Percentiles rank a stretch among this genome's conserved stretches.
Evolutionary conservation across 1,139 yeast species (phyloP).

Genomic region (Casaregolazyma lundiana): DNA sequence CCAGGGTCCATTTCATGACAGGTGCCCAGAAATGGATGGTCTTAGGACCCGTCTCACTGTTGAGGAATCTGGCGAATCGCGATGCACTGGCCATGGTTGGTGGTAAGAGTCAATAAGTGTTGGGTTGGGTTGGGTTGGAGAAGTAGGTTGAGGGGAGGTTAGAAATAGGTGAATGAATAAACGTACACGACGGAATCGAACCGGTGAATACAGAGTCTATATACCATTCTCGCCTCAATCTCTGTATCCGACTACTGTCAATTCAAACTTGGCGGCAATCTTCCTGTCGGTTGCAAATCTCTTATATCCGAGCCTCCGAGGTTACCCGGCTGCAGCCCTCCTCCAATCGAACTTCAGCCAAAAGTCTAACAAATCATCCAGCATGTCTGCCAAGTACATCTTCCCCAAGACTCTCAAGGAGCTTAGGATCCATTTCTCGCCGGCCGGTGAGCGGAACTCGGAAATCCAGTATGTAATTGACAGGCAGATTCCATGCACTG

Average conservation of each 20-base stretch:
- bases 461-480: conserved; percentile 46
- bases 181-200: too few relatives aligned
- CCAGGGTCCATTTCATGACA: conserved; percentile 74
- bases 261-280: too few relatives aligned
- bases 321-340: conserved; percentile 4
- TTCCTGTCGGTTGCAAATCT: not conserved
- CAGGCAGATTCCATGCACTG: not conserved
- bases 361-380: not conserved
- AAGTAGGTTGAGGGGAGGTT: not conserved
- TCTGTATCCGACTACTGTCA: too few relatives aligned
- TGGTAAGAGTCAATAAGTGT: not conserved
- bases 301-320: not conserved
- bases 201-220: too few relatives aligned
- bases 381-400: conserved; percentile 52
- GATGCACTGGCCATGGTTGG: conserved; percentile 21
- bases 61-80: conserved; percentile 60
- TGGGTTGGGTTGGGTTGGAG: not conserved
- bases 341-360: not conserved
- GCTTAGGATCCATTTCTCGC: conserved; percentile 74
- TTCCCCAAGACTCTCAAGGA: conserved; percentile 67
- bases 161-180: not conserved
- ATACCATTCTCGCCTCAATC: too few relatives aligned
- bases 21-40: conserved; percentile 95
- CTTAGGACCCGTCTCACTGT: conserved; percentile 89
- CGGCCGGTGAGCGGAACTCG: conserved; percentile 64